Evolutionary conservation across 164 flowering plant species (phyloP).

Genomic region (Piper betle): DNA sequence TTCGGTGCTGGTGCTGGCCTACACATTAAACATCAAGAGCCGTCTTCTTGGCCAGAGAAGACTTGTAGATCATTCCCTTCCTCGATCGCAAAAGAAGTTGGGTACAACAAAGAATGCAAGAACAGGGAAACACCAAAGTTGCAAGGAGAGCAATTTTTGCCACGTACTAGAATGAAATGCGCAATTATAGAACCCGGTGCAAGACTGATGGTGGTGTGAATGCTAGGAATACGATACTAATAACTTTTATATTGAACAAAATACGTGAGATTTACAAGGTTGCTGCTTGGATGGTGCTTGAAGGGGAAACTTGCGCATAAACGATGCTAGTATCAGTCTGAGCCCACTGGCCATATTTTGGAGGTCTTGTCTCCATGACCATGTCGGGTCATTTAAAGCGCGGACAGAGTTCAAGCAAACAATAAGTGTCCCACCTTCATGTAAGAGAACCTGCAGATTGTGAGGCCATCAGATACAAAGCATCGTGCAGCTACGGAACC

Average conservation of each 20-base stretch:
- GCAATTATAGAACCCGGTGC: no score
- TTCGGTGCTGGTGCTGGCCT: no score
- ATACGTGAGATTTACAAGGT: conserved; percentile 11
- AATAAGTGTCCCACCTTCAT: conserved; percentile 92
- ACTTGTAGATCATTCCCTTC: no score
- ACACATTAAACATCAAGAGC: no score
- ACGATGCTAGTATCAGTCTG: conserved; percentile 14
- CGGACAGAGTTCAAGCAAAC: conserved; percentile 88
- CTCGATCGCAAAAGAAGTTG: no score
- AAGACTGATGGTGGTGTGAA: background rate
- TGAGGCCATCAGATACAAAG: no score
- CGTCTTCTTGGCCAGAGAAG: no score
- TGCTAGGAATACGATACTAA: background rate
- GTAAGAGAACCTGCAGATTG: conserved; percentile 72
- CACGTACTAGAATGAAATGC: background rate
- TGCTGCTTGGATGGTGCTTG: conserved; percentile 34
- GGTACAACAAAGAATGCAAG: no score
- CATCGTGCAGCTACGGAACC: no score
- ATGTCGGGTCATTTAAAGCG: conserved; percentile 61
- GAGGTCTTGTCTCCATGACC: conserved; percentile 71
- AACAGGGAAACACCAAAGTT: no score
- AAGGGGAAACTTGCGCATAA: conserved; percentile 11
- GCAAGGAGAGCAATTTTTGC: background rate
- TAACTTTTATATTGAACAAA: background rate
- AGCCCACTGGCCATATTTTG: conserved; percentile 18